These are phyloP conservation scores for Phaeophleospora eucalypticola DNA, from an alignment of 2,329 filamentous ascomycete genomes.

Conservation along the genomic window DNA sequence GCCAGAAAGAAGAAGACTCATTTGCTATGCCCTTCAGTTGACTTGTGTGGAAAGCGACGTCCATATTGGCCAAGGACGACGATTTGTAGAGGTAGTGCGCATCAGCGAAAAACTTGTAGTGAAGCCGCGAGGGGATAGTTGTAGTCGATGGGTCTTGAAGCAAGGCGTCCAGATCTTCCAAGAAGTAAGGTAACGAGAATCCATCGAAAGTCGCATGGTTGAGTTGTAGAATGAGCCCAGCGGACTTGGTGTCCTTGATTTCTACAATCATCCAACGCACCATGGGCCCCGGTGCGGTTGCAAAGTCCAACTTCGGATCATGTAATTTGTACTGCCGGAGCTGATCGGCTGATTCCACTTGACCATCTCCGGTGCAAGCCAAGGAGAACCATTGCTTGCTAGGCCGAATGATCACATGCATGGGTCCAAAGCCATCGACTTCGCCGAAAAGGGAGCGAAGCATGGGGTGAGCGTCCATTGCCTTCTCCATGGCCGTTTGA, in stretches of 20 bases:
- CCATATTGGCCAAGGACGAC: slow-evolving; percentile 2
- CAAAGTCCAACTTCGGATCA: slow-evolving; percentile 9
- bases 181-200: slow-evolving; percentile 1
- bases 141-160: neutral
- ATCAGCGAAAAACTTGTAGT: slow-evolving; percentile 12
- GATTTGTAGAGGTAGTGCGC: neutral
- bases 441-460: slow-evolving; percentile 6
- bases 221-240: slow-evolving; percentile 6
- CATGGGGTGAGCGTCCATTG: slow-evolving; percentile 5
- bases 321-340: neutral
- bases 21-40: slow-evolving; percentile 6
- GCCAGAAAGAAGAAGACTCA: neutral
- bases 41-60: slow-evolving; percentile 4
- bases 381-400: neutral
- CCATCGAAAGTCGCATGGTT: slow-evolving; percentile 16
- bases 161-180: slow-evolving; percentile 5
- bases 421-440: neutral
- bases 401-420: neutral
- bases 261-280: slow-evolving; percentile 5
- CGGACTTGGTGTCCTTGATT: slow-evolving; percentile 4
- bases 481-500: slow-evolving; percentile 5
- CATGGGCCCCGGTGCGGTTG: slow-evolving; percentile 10
- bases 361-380: neutral
- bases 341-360: neutral
- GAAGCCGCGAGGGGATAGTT: neutral